These are phyloP conservation scores for Syzygium aqueum DNA, from an alignment of 345 rosid genomes.

Conservation along the genomic window DNA sequence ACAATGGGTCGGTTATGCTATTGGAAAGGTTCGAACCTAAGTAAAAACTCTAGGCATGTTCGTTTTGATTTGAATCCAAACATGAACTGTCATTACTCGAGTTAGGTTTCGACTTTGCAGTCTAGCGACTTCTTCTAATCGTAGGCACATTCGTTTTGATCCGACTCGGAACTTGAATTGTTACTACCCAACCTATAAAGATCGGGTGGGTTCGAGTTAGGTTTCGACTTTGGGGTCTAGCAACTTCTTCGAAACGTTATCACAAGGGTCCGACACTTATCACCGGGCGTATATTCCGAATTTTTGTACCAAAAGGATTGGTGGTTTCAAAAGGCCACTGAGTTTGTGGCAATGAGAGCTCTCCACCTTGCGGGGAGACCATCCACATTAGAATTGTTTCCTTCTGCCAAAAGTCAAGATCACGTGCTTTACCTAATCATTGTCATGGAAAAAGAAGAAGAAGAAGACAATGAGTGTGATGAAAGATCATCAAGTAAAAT, in stretches of 20 bases:
- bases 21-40: not conserved
- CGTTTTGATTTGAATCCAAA: not conserved
- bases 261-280: not conserved
- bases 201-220: accelerated
- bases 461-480: too few relatives aligned
- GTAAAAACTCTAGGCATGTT: not conserved
- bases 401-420: not conserved
- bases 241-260: not conserved
- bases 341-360: not conserved
- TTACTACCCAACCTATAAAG: not conserved
- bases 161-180: too few relatives aligned
- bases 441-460: not conserved
- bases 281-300: not conserved
- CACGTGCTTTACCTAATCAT: not conserved
- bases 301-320: not conserved
- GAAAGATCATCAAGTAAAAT: too few relatives aligned
- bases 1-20: accelerated
- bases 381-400: not conserved
- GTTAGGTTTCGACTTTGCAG: too few relatives aligned
- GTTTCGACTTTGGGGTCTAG: not conserved
- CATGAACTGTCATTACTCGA: not conserved
- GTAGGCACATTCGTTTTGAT: too few relatives aligned
- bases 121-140: too few relatives aligned
- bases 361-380: not conserved
- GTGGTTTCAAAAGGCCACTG: not conserved